Evolutionary conservation across 139 green algal species (phyloP).

Genomic region (Zygnema cylindricum): DNA sequence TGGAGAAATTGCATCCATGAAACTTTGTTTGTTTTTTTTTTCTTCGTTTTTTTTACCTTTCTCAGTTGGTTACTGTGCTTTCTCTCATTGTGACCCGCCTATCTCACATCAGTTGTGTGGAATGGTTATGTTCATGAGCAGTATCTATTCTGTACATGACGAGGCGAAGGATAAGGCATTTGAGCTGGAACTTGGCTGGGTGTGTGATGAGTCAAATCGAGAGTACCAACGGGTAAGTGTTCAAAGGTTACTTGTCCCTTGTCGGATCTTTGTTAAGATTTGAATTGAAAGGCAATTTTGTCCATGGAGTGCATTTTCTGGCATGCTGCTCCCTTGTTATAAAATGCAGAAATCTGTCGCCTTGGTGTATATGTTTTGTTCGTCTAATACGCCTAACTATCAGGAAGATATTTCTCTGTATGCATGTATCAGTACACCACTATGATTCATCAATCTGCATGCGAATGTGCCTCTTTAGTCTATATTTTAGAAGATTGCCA

Average conservation of each 20-base stretch:
- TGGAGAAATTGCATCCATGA: no score
- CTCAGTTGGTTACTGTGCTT: constrained; percentile 7
- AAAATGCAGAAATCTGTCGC: no score
- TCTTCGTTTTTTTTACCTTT: no score
- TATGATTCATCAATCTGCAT: not conserved
- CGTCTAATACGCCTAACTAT: no score
- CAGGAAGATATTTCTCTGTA: not conserved
- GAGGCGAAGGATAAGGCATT: constrained; percentile 95
- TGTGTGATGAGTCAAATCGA: constrained; percentile 86
- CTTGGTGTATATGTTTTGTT: no score
- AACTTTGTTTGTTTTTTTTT: no score
- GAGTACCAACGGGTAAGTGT: constrained; percentile 77
- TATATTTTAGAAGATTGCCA: no score
- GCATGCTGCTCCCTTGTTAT: constrained; percentile 31
- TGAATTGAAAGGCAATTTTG: constrained; percentile 9
- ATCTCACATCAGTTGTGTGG: not conserved
- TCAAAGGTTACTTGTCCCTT: constrained; percentile 16
- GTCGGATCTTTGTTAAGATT: constrained; percentile 8
- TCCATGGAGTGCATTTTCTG: not conserved
- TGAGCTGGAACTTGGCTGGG: constrained; percentile 96
- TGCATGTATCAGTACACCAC: not conserved
- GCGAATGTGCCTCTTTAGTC: not conserved
- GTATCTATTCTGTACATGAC: constrained; percentile 89
- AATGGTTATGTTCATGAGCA: constrained; percentile 14
- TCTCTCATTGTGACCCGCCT: no score